Conservation (phyloP, 1,284 basidiomycete species). For the Boletellus deceptivus region DNA sequence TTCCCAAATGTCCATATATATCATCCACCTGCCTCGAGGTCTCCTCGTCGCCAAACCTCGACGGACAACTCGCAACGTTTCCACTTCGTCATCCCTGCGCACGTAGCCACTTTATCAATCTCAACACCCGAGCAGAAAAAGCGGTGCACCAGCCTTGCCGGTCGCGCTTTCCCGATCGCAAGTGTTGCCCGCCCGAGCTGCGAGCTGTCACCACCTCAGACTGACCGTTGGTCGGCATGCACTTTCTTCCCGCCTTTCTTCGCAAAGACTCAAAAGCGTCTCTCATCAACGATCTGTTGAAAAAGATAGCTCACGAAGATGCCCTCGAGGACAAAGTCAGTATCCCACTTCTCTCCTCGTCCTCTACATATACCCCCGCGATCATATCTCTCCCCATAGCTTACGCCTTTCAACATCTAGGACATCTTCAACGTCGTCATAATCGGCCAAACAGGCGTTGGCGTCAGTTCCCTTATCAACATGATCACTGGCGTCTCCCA, state of each 20-base stretch:
- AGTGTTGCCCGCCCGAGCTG: not conserved
- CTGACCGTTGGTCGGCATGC: conserved; percentile 17
- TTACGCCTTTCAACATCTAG: conserved; percentile 9
- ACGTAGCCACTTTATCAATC: not conserved
- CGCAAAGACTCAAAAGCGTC: conserved; percentile 28
- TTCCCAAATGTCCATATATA: not conserved
- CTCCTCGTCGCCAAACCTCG: not conserved
- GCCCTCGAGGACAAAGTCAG: conserved; percentile 23
- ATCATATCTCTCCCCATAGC: not conserved
- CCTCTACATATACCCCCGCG: not conserved
- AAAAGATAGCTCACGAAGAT: conserved; percentile 22
- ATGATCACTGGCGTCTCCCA: conserved; percentile 15
- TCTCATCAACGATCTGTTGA: conserved; percentile 24
- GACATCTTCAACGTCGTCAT: conserved; percentile 32
- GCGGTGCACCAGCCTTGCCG: conserved; percentile 7
- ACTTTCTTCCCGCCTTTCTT: conserved; percentile 27
- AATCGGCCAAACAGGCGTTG: conserved; percentile 32
- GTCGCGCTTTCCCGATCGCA: conserved; percentile 15
- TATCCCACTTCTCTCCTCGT: not conserved
- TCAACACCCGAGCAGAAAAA: conserved; percentile 1
- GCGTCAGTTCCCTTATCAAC: conserved; percentile 28
- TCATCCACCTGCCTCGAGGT: not conserved
- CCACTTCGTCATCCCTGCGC: not conserved
- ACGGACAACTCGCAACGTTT: conserved; percentile 1
- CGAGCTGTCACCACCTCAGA: too few relatives aligned